Conservation (phyloP, 495 filamentous ascomycete species). For the Penicillium lividum region DNA sequence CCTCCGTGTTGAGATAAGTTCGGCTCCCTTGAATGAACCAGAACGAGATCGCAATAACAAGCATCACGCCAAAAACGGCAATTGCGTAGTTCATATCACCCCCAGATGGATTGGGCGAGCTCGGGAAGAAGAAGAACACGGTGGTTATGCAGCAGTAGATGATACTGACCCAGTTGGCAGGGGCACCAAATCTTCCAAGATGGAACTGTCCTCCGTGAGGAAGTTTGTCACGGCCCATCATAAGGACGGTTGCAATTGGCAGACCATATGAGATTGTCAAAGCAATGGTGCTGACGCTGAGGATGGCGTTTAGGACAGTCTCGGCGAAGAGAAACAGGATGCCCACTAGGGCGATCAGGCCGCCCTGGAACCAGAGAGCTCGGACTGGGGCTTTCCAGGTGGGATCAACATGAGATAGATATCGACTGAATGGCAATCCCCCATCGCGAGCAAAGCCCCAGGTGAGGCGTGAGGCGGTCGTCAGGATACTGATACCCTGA, state of each 20-base stretch:
- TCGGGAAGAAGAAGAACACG: constrained; percentile 49
- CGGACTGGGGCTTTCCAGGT: constrained; percentile 41
- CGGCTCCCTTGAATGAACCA: constrained; percentile 41
- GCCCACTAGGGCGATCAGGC: constrained; percentile 42
- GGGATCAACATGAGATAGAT: constrained; percentile 37
- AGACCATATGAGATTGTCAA: constrained; percentile 48
- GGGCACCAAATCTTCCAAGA: constrained; percentile 34
- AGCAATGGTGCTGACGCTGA: constrained; percentile 49
- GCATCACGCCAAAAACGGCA: constrained; percentile 50
- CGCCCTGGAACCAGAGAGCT: constrained; percentile 44
- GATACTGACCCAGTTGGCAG: constrained; percentile 41
- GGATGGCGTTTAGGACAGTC: constrained; percentile 46
- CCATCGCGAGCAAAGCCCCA: constrained; percentile 59
- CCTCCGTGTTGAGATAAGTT: constrained; percentile 42
- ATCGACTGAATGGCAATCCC: constrained; percentile 46
- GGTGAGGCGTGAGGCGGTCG: constrained; percentile 51
- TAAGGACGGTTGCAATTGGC: constrained; percentile 38
- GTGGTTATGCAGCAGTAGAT: constrained; percentile 46
- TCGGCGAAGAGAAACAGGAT: constrained; percentile 46
- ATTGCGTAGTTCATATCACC: constrained; percentile 51
- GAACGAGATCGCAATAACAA: constrained; percentile 43
- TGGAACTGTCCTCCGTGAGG: constrained; percentile 38
- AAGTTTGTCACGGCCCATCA: constrained; percentile 43
- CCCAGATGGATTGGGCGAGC: constrained; percentile 36
- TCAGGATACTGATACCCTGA: constrained; percentile 43